phyloP scores from a whole-genome alignment of 2,329 filamentous ascomycete genomes.

The Phyllosticta ampelicida region DNA sequence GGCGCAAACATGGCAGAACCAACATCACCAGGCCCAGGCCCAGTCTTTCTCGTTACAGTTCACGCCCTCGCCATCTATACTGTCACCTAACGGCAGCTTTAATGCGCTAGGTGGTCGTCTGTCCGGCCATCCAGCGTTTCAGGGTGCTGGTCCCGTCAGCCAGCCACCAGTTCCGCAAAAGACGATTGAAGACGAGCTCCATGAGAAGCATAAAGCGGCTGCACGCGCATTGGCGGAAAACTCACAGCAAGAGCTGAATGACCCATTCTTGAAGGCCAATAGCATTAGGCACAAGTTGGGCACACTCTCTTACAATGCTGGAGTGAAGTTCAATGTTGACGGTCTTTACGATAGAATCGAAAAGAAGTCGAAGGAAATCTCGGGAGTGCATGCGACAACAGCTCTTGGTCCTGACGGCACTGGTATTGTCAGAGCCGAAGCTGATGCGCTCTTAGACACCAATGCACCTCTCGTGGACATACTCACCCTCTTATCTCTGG shows the following conservation, averaged over 20 bases:
- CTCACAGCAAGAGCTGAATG: constrained; percentile 57
- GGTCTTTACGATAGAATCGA: constrained; percentile 34
- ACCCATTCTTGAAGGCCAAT: constrained; percentile 61
- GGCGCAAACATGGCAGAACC: constrained; percentile 52
- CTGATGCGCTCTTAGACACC: constrained; percentile 53
- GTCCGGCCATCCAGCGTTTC: constrained; percentile 26
- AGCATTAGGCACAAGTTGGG: constrained; percentile 43
- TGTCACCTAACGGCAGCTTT: constrained; percentile 36
- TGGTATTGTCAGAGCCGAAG: constrained; percentile 45
- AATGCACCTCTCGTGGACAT: constrained; percentile 72
- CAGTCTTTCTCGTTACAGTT: constrained; percentile 30
- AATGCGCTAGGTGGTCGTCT: constrained; percentile 32
- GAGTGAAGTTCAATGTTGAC: constrained; percentile 49
- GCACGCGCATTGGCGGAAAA: constrained; percentile 50
- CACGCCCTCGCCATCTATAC: constrained; percentile 20
- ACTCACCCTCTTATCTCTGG: constrained; percentile 69
- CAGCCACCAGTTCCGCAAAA: constrained; percentile 55
- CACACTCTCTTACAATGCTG: constrained; percentile 48
- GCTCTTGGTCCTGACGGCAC: constrained; percentile 48
- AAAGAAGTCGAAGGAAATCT: constrained; percentile 23
- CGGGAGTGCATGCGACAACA: constrained; percentile 13
- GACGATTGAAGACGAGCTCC: constrained; percentile 53
- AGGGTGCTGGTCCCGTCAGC: constrained; percentile 26
- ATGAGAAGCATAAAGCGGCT: constrained; percentile 55
- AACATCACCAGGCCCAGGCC: constrained; percentile 27